Evolutionary conservation across 2,329 filamentous ascomycete genomes (phyloP), one percentile per base, ranked within the genome.

Genomic region (Aspergillus felis): DNA sequence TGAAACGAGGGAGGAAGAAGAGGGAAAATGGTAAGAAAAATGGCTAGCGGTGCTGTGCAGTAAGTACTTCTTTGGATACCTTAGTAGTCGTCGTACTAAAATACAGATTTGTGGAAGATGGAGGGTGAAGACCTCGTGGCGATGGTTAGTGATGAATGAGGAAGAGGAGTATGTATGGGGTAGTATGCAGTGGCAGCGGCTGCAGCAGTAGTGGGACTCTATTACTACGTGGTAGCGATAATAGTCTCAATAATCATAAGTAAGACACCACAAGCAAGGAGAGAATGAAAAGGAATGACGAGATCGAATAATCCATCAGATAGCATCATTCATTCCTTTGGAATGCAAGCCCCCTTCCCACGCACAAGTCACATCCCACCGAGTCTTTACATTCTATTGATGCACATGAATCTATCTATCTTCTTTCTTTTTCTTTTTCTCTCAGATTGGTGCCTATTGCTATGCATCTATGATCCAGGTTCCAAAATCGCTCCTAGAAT

Each of bases 151-250:
- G 32, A 38, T 38, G 32, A 14, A 38, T 38, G 32, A 17, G 32
- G 14, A 38, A 17, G 32, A 35, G 32, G 14, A 35, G 32, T 17
- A 38, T 38, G 32, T 38, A 38, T 38, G 32, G 32, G 32, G 32
- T 38, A 38, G 32, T 38, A 38, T 38, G 32, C 32, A 38, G 32
- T 38, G 32, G 32, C 32, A 38, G 38, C 51, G 29, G 38, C 38
- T 27, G 20, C 22, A 27, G 35, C 49, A 55, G 27, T 46, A 29
- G 47, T 35, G 32, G 49, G 47, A 20, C 48, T 41, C n/a, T 24
- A 28, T 44, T 17, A 38, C 27, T 14, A 52, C 53, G 54, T 29
- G 38, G 53, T 48, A 49, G 25, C 22, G 24, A 52, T 54, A 52
- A 48, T 50, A 20, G 22, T 46, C 42, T 0, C 8, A 24, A 22